Conservation (phyloP, 352 stramenopile genomes). For the Phytophthora fragariae region DNA sequence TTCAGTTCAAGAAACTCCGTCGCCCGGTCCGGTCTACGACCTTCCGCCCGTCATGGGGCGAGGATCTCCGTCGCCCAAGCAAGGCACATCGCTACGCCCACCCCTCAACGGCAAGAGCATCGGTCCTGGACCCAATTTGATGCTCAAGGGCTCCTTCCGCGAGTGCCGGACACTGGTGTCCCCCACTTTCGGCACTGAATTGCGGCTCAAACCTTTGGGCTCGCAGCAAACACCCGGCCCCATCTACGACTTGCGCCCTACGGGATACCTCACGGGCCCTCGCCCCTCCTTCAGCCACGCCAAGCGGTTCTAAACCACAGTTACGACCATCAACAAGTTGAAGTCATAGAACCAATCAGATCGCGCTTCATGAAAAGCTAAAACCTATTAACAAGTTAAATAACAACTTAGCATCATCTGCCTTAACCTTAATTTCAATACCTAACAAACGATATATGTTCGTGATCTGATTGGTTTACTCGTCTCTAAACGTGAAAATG, state of each 20-base stretch:
- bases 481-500: slow-evolving; percentile 15
- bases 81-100: slow-evolving; percentile 64
- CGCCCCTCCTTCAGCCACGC: slow-evolving; percentile 70
- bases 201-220: slow-evolving; percentile 43
- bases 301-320: slow-evolving; percentile 58
- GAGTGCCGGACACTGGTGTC: slow-evolving; percentile 55
- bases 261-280: slow-evolving; percentile 65
- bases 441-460: not conserved
- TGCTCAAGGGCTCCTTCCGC: slow-evolving; percentile 64
- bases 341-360: slow-evolving; percentile 10
- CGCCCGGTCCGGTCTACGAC: slow-evolving; percentile 81
- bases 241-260: slow-evolving; percentile 77
- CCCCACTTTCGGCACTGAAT: slow-evolving; percentile 79
- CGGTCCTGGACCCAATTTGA: slow-evolving; percentile 68
- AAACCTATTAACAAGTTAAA: not conserved
- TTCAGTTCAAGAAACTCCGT: slow-evolving; percentile 59
- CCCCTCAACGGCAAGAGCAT: slow-evolving; percentile 65
- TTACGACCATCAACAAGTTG: slow-evolving; percentile 26
- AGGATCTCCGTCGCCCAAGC: slow-evolving; percentile 54
- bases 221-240: slow-evolving; percentile 53
- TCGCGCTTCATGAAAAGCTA: not conserved
- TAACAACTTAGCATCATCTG: not conserved
- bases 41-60: slow-evolving; percentile 57
- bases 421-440: not conserved
- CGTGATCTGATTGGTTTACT: not conserved